Percentiles rank a stretch among this genome's conserved stretches.
Conservation (phyloP, 257 asterid species). For the Perilla frutescens region DNA sequence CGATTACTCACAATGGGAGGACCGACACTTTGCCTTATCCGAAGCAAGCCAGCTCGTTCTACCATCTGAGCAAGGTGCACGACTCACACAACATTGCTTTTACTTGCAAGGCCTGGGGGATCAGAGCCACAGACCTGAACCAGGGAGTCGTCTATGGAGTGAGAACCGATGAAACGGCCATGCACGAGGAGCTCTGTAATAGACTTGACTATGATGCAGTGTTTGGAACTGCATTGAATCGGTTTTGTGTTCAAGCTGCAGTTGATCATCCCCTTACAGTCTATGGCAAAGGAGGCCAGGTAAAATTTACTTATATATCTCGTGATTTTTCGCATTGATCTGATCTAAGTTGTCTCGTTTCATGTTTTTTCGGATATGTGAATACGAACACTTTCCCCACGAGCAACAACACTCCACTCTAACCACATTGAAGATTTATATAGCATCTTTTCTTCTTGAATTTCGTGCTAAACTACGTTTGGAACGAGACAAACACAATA, state of each 20-base stretch:
- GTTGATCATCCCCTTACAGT: slow-evolving; percentile 95
- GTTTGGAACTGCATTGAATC: slow-evolving; percentile 93
- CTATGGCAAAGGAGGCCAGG: slow-evolving; percentile 99
- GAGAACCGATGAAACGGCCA: slow-evolving; percentile 81
- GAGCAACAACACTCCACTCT: neutral
- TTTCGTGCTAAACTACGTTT: neutral
- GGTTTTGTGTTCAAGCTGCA: slow-evolving; percentile 97
- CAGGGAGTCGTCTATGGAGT: slow-evolving; percentile 97
- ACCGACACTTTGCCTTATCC: slow-evolving; percentile 94
- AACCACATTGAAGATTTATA: no score
- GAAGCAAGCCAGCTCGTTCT: slow-evolving; percentile 93
- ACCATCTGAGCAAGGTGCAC: slow-evolving; percentile 93
- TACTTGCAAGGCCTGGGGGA: slow-evolving; percentile 97
- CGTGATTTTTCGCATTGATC: neutral
- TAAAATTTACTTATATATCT: slow-evolving; percentile 28
- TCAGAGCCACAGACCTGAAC: slow-evolving; percentile 90
- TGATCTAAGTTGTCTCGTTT: neutral
- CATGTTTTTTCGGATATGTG: neutral
- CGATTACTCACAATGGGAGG: slow-evolving; percentile 90
- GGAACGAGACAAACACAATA: neutral
- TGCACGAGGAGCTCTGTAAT: slow-evolving; percentile 87
- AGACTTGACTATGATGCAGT: slow-evolving; percentile 90
- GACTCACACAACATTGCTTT: slow-evolving; percentile 94
- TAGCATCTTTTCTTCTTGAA: neutral
- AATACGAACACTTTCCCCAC: neutral